phyloP scores from a whole-genome alignment of 495 filamentous ascomycete genomes.

The Penicillium tannophilum region DNA sequence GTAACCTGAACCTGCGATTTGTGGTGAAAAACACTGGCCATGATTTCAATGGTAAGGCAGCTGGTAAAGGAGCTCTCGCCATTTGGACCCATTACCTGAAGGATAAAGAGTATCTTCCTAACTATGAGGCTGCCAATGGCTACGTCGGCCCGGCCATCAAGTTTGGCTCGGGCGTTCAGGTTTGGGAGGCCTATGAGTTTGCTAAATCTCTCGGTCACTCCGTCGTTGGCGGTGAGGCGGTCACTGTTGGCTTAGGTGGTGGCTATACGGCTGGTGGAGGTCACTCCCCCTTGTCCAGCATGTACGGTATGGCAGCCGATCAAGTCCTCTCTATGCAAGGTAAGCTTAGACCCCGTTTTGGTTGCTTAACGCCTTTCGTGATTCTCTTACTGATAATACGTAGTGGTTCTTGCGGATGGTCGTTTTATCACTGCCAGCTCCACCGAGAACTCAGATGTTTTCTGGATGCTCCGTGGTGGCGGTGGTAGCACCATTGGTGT shows the following conservation, averaged over 20 bases:
- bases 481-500: conserved; percentile 48
- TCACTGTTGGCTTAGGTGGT: conserved; percentile 32
- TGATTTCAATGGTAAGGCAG: conserved; percentile 52
- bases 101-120: conserved; percentile 10
- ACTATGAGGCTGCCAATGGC: conserved; percentile 16
- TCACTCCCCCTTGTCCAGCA: conserved; percentile 24
- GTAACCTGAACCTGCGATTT: conserved; percentile 48
- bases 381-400: not conserved
- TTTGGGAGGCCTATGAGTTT: conserved; percentile 13
- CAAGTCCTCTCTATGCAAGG: conserved; percentile 41
- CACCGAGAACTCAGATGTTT: conserved; percentile 52
- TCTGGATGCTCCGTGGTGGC: conserved; percentile 48
- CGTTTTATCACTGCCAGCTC: conserved; percentile 47
- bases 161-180: conserved; percentile 16
- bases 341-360: not conserved
- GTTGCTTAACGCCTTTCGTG: not conserved
- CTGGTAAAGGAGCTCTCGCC: conserved; percentile 48
- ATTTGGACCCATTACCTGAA: conserved; percentile 54
- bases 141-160: conserved; percentile 17
- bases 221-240: conserved; percentile 11
- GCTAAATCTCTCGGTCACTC: conserved; percentile 13
- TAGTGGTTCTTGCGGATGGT: conserved; percentile 32
- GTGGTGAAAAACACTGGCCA: conserved; percentile 68
- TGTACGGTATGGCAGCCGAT: conserved; percentile 26
- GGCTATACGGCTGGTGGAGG: conserved; percentile 45